Evolutionary conservation across 805 yeast species (phyloP), one percentile per base, ranked within the genome.

Genomic region (Hanseniaspora occidentalis): DNA sequence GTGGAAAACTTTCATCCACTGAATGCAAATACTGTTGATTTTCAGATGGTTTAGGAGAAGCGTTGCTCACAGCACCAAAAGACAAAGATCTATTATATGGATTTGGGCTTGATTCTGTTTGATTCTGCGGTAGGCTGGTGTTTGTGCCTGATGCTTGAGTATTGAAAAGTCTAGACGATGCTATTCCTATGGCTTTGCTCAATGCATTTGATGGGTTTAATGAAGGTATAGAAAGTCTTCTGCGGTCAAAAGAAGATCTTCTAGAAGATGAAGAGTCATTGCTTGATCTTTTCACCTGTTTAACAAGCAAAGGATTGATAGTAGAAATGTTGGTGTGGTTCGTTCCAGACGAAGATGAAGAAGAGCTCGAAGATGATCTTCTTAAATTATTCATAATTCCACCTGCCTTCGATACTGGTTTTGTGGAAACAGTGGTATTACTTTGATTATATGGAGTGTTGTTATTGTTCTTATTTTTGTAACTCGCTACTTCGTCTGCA

Each of bases 151-250:
- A 41, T 22, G 46, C 46, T 27, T 45, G 60, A 18, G 22, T 33
- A 9, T 95, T 95, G 62, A 88, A 86, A 26, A 89, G 64, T 47
- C 95, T 73, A 38, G 86, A 82, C 0, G 95, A 81, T 0, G 96
- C 95, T 57, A 84, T 71, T 6, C 84, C 84, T 40, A 89, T 64
- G 0, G 96, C 97, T 50, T 79, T 80, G 1, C 88, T 79, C 42
- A 92, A 70, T 0, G 97, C 96, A 58, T 79, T 84, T 0, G 95
- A 76, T 8, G 96, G 95, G 18, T 78, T 71, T 27, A 81, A 52
- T 4, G 66, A 75, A 1, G 84, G 74, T 25, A 80, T 73, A 0
- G 85, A 78, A 20, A 77, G 66, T 47, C 80, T 69, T 43, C 84
- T 67, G 23, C 77, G 83, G 10, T 71, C 70, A 39, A 76, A 63